Evolutionary conservation across 2,329 filamentous ascomycete species (phyloP).

Genomic region (Aspergillus pseudoviridinutans): DNA sequence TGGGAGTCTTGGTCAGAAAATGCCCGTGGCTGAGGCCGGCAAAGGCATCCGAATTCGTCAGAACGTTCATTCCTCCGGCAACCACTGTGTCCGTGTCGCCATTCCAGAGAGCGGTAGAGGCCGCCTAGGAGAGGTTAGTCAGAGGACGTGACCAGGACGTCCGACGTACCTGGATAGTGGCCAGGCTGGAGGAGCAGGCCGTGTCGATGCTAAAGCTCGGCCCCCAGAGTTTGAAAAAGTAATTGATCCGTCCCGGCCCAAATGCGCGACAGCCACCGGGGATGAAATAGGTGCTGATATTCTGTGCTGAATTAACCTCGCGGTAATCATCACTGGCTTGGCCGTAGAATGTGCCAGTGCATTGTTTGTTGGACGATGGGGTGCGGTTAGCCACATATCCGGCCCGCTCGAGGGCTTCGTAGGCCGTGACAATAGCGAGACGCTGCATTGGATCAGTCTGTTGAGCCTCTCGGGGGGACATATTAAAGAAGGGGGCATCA

Average conservation of each 20-base stretch:
- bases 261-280: slow-evolving; percentile 60
- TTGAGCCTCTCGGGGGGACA: slow-evolving; percentile 62
- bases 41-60: slow-evolving; percentile 77
- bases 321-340: slow-evolving; percentile 64
- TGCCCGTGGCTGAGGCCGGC: slow-evolving; percentile 60
- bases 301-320: slow-evolving; percentile 68
- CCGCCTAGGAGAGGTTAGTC: slow-evolving; percentile 31
- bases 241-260: slow-evolving; percentile 63
- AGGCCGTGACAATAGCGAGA: slow-evolving; percentile 53
- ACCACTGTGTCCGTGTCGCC: slow-evolving; percentile 76
- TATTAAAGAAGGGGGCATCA: slow-evolving; percentile 38
- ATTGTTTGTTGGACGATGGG: slow-evolving; percentile 57
- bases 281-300: slow-evolving; percentile 65
- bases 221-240: slow-evolving; percentile 71
- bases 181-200: slow-evolving; percentile 69
- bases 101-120: slow-evolving; percentile 67
- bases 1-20: slow-evolving; percentile 32
- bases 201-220: slow-evolving; percentile 70
- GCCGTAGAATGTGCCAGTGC: slow-evolving; percentile 69
- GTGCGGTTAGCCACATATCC: slow-evolving; percentile 70
- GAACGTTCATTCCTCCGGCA: slow-evolving; percentile 67
- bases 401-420: slow-evolving; percentile 63
- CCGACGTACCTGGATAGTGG: slow-evolving; percentile 55
- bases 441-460: slow-evolving; percentile 1
- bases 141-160: too few relatives aligned